phyloP scores from a whole-genome alignment of 202 grass and related monocot species.

The Carex sylvatica region DNA sequence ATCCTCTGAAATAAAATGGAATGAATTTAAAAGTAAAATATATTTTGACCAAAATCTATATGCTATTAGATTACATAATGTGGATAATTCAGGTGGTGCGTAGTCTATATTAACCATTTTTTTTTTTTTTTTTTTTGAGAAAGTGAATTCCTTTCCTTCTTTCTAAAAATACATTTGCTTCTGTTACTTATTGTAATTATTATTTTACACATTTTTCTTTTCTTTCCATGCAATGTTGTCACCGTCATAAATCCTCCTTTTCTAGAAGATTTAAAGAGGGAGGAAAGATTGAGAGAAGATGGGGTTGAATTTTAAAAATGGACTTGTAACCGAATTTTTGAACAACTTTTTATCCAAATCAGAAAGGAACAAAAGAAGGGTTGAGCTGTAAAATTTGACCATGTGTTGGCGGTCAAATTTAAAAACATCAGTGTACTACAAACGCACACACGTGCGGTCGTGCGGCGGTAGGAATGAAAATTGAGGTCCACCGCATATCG shows the following conservation, averaged over 20 bases:
- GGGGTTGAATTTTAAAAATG: not conserved
- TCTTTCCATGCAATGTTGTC: not conserved
- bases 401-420: not conserved
- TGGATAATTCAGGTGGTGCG: too few relatives aligned
- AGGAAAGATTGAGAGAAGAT: not conserved
- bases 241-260: not conserved
- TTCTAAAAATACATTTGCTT: not conserved
- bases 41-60: too few relatives aligned
- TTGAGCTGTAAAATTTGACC: not conserved
- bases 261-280: not conserved
- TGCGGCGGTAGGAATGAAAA: not conserved
- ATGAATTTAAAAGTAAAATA: not conserved
- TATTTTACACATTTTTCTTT: not conserved
- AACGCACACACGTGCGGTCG: not conserved
- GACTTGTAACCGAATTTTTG: conserved; percentile 9
- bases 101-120: not conserved
- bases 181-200: not conserved
- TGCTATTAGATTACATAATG: too few relatives aligned
- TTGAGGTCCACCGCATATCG: not conserved
- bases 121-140: not conserved
- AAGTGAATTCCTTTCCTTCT: not conserved
- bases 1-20: not conserved
- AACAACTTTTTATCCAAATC: not conserved
- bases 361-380: not conserved
- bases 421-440: not conserved